A percentile compares a stretch with the other conserved stretches of the same genome.
These are phyloP conservation scores for Naganishia sp. DNA, from an alignment of 1,284 basidiomycete species.

Conservation along the genomic window DNA sequence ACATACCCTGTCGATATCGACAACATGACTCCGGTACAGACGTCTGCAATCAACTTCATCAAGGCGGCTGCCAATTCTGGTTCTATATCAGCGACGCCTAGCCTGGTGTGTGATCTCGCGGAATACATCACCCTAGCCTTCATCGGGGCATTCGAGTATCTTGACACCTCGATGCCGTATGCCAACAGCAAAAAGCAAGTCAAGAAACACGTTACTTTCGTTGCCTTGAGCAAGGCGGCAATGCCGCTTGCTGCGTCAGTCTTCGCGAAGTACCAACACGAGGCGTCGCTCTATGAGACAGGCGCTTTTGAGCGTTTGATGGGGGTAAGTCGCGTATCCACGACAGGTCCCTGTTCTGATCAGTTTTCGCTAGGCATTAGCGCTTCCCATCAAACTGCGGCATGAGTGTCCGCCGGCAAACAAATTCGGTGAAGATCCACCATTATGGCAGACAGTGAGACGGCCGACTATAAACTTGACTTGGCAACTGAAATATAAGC, in stretches of 20 bases:
- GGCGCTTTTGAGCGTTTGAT: constrained; percentile 80
- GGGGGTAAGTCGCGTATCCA: constrained; percentile 60
- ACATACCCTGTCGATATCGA: constrained; percentile 88
- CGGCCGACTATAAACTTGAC: not conserved
- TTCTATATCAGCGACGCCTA: constrained; percentile 55
- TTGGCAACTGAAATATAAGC: too few species aligned
- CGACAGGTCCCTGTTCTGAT: constrained; percentile 29
- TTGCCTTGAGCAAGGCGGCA: constrained; percentile 79
- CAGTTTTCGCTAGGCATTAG: constrained; percentile 64
- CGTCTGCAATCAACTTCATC: constrained; percentile 63
- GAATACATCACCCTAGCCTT: constrained; percentile 84
- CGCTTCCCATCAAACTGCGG: constrained; percentile 88
- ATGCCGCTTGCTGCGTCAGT: constrained; percentile 77
- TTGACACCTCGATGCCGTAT: constrained; percentile 28
- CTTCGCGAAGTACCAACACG: constrained; percentile 61
- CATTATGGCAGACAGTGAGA: constrained; percentile 88
- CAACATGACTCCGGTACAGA: constrained; percentile 77
- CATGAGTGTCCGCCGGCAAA: constrained; percentile 88
- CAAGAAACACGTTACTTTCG: constrained; percentile 73
- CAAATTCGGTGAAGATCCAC: constrained; percentile 78
- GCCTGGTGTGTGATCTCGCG: constrained; percentile 77
- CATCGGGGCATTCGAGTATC: constrained; percentile 68
- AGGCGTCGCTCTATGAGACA: constrained; percentile 68
- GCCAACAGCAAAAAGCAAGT: constrained; percentile 52
- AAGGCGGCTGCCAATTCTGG: not conserved